Evolutionary conservation across 2,329 filamentous ascomycete genomes (phyloP).

Genomic region (Botrytis cinerea): DNA sequence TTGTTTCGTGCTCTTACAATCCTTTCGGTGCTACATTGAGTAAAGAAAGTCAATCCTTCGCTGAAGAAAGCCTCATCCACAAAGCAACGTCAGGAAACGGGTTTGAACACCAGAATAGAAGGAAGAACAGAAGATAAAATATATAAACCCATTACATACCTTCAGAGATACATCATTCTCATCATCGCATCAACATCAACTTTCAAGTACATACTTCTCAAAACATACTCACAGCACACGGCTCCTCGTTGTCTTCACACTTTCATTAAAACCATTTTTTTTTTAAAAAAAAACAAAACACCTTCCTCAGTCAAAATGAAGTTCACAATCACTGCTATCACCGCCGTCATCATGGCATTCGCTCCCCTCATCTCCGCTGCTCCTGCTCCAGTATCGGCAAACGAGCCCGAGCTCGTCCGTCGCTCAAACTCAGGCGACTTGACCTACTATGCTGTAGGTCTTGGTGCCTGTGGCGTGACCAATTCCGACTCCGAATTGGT

Average conservation of each 20-base stretch:
- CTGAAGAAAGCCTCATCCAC: not conserved
- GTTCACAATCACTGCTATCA: slow-evolving; percentile 7
- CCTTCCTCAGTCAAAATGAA: slow-evolving; percentile 12
- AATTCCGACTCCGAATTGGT: slow-evolving; percentile 59
- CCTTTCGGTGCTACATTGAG: not conserved
- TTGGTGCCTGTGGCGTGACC: slow-evolving; percentile 68
- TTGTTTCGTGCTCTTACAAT: not conserved
- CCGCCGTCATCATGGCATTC: slow-evolving; percentile 14
- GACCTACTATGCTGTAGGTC: slow-evolving; percentile 72
- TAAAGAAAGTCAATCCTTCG: not conserved
- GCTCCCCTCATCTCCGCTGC: slow-evolving; percentile 19
- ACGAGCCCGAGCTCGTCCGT: slow-evolving; percentile 14
- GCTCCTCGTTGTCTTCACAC: slow-evolving; percentile 2
- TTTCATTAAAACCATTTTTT: not conserved
- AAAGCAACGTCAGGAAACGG: not conserved
- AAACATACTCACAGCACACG: slow-evolving; percentile 9
- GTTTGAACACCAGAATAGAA: not conserved
- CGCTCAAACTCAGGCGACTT: slow-evolving; percentile 58
- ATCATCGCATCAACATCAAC: slow-evolving; percentile 1
- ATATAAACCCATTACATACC: not conserved
- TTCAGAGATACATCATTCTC: not conserved
- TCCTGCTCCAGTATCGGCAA: slow-evolving; percentile 18
- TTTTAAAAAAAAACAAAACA: not conserved
- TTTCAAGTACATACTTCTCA: slow-evolving; percentile 9
- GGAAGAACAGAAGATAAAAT: not conserved